Conservation (phyloP, 495 filamentous ascomycete genomes). For the Cercophora scortea region DNA sequence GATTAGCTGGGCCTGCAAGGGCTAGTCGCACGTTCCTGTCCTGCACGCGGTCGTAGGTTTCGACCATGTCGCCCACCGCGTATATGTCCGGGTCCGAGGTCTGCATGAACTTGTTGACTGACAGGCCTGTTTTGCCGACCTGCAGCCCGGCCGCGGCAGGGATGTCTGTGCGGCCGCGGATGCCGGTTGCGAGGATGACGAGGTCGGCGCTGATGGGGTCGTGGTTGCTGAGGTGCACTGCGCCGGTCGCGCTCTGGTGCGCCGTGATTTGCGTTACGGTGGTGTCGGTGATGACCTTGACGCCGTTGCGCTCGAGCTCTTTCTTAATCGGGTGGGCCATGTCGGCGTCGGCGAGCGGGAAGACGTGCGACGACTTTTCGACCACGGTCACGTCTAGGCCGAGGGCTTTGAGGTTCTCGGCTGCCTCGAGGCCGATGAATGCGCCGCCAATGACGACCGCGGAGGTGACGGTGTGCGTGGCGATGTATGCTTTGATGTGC, state of each 20-base stretch:
- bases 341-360: constrained; percentile 21
- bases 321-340: constrained; percentile 17
- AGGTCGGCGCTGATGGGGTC: constrained; percentile 9
- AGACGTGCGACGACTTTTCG: constrained; percentile 19
- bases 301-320: constrained; percentile 15
- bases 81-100: constrained; percentile 27
- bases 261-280: constrained; percentile 2
- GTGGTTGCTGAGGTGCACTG: neutral
- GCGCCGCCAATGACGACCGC: constrained; percentile 22
- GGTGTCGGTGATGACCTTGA: constrained; percentile 13
- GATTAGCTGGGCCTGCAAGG: constrained; percentile 27
- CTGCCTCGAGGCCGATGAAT: constrained; percentile 28
- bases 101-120: constrained; percentile 21
- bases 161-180: constrained; percentile 15
- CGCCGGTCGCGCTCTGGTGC: neutral
- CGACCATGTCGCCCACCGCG: constrained; percentile 28
- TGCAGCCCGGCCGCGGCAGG: constrained; percentile 16
- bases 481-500: constrained; percentile 10
- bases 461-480: neutral
- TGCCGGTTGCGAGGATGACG: constrained; percentile 15
- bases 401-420: constrained; percentile 15
- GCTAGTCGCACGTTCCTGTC: constrained; percentile 6
- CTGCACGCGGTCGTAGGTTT: constrained; percentile 16
- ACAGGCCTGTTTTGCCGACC: constrained; percentile 15
- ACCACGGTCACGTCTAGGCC: constrained; percentile 17